Conservation (phyloP, 768 basidiomycete species). For the Cyathus striatus region DNA sequence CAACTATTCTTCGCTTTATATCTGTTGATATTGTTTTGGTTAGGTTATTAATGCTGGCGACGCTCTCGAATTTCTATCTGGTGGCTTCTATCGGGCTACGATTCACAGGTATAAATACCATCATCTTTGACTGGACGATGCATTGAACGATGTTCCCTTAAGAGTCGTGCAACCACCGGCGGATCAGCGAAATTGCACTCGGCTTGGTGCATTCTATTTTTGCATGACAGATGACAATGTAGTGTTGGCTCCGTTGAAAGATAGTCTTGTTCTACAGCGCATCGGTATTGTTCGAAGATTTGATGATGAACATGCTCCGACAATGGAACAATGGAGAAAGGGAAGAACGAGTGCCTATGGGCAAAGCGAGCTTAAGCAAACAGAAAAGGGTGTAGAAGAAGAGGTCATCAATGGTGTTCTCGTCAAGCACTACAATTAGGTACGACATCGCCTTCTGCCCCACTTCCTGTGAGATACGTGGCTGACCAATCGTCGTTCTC, state of each 20-base stretch:
- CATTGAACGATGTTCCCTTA: background rate
- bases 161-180: conserved; percentile 44
- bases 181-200: conserved; percentile 35
- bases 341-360: conserved; percentile 3
- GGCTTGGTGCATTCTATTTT: conserved; percentile 46
- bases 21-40: background rate
- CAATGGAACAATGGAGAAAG: conserved; percentile 1
- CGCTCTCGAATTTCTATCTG: conserved; percentile 41
- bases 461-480: too few species aligned
- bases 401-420: conserved; percentile 39
- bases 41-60: conserved; percentile 45
- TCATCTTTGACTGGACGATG: background rate
- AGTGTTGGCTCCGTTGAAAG: conserved; percentile 28
- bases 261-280: conserved; percentile 37
- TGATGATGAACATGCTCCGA: conserved; percentile 3
- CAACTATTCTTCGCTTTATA: background rate
- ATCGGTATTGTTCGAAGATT: conserved; percentile 18
- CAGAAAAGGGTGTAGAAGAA: conserved; percentile 36
- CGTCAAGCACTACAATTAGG: conserved; percentile 43
- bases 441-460: too few species aligned
- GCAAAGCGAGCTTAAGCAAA: background rate
- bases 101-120: conserved; percentile 29
- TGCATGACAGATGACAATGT: conserved; percentile 37
- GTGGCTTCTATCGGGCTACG: conserved; percentile 42
- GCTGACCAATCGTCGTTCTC: too few species aligned